A percentile compares a stretch with the other conserved stretches of the same genome.
Evolutionary conservation across 176 grass and related monocot genomes (phyloP).

Genomic region (Carex littledalei): DNA sequence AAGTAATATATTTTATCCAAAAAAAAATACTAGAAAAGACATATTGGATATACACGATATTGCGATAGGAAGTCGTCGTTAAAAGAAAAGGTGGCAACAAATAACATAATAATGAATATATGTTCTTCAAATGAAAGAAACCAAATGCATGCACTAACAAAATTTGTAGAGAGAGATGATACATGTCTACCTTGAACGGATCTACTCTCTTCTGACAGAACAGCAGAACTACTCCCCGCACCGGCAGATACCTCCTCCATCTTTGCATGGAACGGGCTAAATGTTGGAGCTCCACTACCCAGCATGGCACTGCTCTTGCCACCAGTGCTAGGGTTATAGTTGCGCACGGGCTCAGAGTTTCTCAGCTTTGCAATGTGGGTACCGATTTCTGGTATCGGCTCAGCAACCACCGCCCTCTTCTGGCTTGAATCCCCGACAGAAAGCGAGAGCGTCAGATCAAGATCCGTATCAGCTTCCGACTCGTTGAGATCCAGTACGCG

Average conservation of each 20-base stretch:
- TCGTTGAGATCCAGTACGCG: neutral
- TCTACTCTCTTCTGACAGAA: constrained; percentile 6
- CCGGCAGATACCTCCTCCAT: neutral
- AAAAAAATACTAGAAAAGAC: neutral
- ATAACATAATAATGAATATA: neutral
- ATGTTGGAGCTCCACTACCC: neutral
- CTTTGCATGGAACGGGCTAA: neutral
- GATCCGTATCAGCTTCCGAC: neutral
- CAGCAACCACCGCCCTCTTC: neutral
- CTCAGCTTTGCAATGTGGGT: neutral
- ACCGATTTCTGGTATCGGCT: neutral
- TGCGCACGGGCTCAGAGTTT: neutral
- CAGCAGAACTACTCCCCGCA: constrained; percentile 18
- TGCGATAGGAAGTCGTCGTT: neutral
- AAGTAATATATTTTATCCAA: neutral
- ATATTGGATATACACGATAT: neutral
- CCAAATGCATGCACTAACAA: neutral
- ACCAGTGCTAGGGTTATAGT: neutral
- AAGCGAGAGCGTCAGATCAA: constrained; percentile 22
- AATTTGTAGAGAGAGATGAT: neutral
- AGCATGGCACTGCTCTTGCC: neutral
- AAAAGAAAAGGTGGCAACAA: neutral
- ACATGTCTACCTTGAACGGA: neutral
- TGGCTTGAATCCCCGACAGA: constrained; percentile 9
- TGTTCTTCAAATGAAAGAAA: neutral